phyloP scores from a whole-genome alignment of 768 basidiomycete genomes.

The Pleurotus pulmonarius region DNA sequence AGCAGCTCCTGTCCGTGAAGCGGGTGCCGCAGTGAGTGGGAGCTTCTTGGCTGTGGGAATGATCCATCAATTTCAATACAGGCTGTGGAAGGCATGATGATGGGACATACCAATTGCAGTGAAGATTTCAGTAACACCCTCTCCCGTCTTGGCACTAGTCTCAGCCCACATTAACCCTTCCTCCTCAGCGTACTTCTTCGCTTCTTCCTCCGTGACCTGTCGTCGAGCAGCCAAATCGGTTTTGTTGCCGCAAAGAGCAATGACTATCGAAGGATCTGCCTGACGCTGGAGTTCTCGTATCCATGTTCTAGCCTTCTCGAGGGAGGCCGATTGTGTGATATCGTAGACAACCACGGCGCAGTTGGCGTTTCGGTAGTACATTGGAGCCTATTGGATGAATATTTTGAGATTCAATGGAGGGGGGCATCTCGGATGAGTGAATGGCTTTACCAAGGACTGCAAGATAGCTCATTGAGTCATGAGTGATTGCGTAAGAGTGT shows the following conservation, averaged over 20 bases:
- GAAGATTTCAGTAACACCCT: slow-evolving; percentile 85
- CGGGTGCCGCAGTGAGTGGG: slow-evolving; percentile 73
- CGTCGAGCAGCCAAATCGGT: slow-evolving; percentile 80
- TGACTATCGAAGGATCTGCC: slow-evolving; percentile 95
- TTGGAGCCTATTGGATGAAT: slow-evolving; percentile 66
- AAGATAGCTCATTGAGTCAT: slow-evolving; percentile 9
- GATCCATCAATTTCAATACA: slow-evolving; percentile 4
- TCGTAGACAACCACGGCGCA: slow-evolving; percentile 96
- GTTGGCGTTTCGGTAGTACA: slow-evolving; percentile 96
- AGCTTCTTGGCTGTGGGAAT: slow-evolving; percentile 71
- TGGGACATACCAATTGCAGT: slow-evolving; percentile 68
- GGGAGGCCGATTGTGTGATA: slow-evolving; percentile 87
- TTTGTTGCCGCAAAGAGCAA: slow-evolving; percentile 97
- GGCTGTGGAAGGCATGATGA: no score
- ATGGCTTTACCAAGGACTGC: slow-evolving; percentile 36
- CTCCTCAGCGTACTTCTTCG: slow-evolving; percentile 88
- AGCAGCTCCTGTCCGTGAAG: slow-evolving; percentile 52
- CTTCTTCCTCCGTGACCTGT: slow-evolving; percentile 84
- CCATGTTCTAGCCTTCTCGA: slow-evolving; percentile 96
- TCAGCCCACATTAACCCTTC: slow-evolving; percentile 93
- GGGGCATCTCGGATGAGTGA: background rate
- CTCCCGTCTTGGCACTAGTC: slow-evolving; percentile 86
- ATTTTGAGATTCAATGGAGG: slow-evolving; percentile 1
- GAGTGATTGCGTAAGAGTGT: slow-evolving; percentile 8
- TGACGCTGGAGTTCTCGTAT: slow-evolving; percentile 96